phyloP scores from a whole-genome alignment of 208 protist genomes.

The Acanthamoeba polyphaga region DNA sequence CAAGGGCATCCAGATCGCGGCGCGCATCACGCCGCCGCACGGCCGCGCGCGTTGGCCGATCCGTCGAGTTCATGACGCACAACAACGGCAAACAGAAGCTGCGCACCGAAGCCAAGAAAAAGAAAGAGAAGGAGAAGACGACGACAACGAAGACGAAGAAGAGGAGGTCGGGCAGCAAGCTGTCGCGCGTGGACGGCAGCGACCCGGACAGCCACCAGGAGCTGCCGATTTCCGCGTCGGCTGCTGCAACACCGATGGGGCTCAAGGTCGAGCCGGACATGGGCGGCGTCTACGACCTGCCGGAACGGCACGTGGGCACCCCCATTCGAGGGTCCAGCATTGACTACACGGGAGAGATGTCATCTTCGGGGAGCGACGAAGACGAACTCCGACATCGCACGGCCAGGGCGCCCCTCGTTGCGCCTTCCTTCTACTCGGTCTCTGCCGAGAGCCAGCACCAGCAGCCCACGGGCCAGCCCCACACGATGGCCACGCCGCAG shows the following conservation, averaged over 20 bases:
- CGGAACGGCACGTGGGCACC: no score
- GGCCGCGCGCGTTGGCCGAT: background rate
- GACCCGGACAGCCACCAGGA: background rate
- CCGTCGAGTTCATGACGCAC: constrained; percentile 50
- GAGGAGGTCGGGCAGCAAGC: background rate
- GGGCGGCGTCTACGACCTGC: no score
- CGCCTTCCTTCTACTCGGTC: background rate
- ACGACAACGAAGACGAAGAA: background rate
- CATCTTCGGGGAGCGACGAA: background rate
- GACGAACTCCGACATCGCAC: background rate
- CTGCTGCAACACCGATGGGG: background rate
- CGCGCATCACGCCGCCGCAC: background rate
- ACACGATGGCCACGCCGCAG: background rate
- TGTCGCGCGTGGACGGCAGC: background rate
- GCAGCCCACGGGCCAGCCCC: background rate
- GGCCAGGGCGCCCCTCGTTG: background rate
- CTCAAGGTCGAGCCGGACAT: background rate
- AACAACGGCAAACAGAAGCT: constrained; percentile 68
- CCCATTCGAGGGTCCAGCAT: background rate
- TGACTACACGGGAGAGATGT: background rate
- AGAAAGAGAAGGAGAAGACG: constrained; percentile 1
- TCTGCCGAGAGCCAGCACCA: background rate
- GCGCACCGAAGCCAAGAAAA: constrained; percentile 54
- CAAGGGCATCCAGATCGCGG: constrained; percentile 14
- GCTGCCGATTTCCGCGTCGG: background rate